Evolutionary conservation across 768 basidiomycete genomes (phyloP), one percentile per base, ranked within the genome.

Genomic region (Pleurotus sapidus): DNA sequence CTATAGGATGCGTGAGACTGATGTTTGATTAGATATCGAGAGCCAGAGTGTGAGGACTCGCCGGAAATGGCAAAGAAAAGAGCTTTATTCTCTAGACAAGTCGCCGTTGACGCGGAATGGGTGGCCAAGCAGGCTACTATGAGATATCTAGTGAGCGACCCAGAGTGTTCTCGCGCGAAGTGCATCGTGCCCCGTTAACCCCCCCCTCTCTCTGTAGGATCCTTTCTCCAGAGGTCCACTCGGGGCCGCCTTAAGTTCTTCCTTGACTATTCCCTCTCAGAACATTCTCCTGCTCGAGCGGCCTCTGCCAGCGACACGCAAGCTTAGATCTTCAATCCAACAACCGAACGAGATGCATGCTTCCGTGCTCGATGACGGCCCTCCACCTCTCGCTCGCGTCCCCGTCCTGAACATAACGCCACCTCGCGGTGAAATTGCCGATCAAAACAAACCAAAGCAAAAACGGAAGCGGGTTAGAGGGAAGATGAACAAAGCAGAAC

Each of bases 21-120:
- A 42, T 5, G 7, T 17, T 15, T 17, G 14, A 12, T 60, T 39
- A 84, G 82, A 61, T 75, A 74, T 20, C 73, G 70, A 42, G 79
- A 75, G 55, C 84, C 82, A 0, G 78, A 78, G 27, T 71, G 62
- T 4, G 84, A 85, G 62, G 84, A 86, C 60, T 73, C 65, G 48
- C 66, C 71, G 48, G 60, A 37, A 12, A 71, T 76, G 61, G 83
- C 83, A n/a, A 60, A 70, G 45, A 63, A 72, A 50, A 78, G 84
- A 48, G 66, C 64, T 59, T 63, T 64, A 54, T 74, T 67, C 18
- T 75, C 83, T 1, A 47, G 70, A 56, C 68, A 69, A 4, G 70
- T 69, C 24, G 75, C 82, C 1, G 70, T 83, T 15, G 75, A 80
- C 40, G 63, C 65, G 17, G 63, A 68, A 17, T 65, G 62, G 57